Evolutionary conservation across 2,329 filamentous ascomycete species (phyloP), one percentile per base, ranked within the genome.

Genomic region (Fusarium aywerte): DNA sequence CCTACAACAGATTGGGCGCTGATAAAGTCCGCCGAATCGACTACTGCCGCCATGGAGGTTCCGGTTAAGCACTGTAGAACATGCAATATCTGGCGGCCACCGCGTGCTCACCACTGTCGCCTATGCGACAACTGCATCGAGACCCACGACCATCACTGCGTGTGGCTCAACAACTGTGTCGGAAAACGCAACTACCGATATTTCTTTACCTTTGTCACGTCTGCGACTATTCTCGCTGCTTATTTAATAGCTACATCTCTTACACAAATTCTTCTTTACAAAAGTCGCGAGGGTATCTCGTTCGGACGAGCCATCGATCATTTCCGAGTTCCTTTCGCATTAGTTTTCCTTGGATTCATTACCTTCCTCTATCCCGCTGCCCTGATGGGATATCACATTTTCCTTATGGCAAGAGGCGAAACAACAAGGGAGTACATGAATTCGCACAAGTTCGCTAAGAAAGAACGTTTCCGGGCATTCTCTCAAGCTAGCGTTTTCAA

Each of bases 91-190:
- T 99, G 96, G 96, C 91, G 96, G 3, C 96, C 96, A 33, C 94
- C 95, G 27, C 92, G 96, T 59, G 93, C 93, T 59, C 96, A 99
- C 76, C 96, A 99, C 80, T 99, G 96, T 80, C 92, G 96, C 58
- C 86, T 97, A 27, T 99, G 96, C 80, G 95, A 99, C 80, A 97
- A 96, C 78, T 99, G 96, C 77, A 88, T 99, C 62, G 96, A 99
- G 79, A 97, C 93, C 0, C 93, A 97, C 70, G 96, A 99, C 75
- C 96, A 99, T 75, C 96, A 99, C 79, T 99, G 96, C 75, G 94
- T 98, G 16, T 99, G 96, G 96, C 87, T 99, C 67, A 99, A 99
- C 81, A 99, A 99, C 78, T 99, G 96, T 70, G 91, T 99, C 48
- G 96, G 96, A 40, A 90, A 95, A 69, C 92, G 96, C 73, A 99